Conservation (phyloP, 208 protist genomes). For the Naegleria fowleri region DNA sequence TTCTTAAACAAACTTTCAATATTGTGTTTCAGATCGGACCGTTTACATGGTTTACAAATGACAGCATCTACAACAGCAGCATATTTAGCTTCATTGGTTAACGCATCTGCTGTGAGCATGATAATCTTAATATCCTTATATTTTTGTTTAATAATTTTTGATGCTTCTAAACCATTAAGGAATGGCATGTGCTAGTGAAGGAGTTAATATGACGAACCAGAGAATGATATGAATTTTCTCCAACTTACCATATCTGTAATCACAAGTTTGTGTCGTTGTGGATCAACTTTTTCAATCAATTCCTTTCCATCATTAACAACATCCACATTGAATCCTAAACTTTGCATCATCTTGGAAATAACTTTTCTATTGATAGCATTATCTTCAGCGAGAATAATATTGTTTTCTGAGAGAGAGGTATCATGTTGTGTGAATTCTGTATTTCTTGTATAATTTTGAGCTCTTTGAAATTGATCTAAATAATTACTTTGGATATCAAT, state of each 20-base stretch:
- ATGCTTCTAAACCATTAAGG: not conserved
- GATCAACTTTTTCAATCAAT: not conserved
- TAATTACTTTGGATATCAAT: not conserved
- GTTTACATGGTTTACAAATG: not conserved
- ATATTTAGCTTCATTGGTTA: not conserved
- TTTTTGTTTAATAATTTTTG: not conserved
- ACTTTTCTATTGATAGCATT: not conserved
- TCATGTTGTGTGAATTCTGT: not conserved
- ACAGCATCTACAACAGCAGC: not conserved
- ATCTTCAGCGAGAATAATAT: not conserved
- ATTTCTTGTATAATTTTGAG: not conserved
- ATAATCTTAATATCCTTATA: constrained; percentile 5
- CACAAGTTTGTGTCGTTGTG: not conserved
- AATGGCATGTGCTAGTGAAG: no score
- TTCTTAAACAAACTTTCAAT: not conserved
- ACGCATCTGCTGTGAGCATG: not conserved
- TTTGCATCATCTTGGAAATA: not conserved
- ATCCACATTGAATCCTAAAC: not conserved
- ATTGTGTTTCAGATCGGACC: not conserved
- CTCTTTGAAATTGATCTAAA: not conserved
- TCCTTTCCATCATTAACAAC: not conserved
- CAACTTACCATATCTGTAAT: constrained; percentile 3
- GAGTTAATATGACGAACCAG: no score
- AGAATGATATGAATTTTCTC: no score
- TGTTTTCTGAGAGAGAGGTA: not conserved